A percentile compares a stretch with the other conserved stretches of the same genome.
Conservation (phyloP, 129 eudicot species). For the Saposhnikovia divaricata region DNA sequence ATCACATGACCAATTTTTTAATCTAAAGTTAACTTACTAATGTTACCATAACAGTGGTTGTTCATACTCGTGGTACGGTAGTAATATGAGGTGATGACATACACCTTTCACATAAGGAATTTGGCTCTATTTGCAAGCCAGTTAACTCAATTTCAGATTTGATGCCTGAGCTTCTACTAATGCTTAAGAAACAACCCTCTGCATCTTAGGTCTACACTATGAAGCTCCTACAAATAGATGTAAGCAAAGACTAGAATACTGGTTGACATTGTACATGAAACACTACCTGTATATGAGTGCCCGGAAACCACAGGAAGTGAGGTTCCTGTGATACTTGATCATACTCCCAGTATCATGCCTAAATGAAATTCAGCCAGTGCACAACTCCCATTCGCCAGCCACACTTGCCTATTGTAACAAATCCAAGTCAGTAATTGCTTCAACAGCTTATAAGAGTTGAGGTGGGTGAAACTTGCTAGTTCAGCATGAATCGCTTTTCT, state of each 20-base stretch:
- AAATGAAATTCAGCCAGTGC: constrained; percentile 55
- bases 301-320: constrained; percentile 70
- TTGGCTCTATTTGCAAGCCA: background rate
- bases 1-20: background rate
- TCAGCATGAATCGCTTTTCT: constrained; percentile 94
- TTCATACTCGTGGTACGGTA: too few species aligned
- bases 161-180: background rate
- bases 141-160: background rate
- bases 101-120: background rate
- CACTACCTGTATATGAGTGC: constrained; percentile 83
- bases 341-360: constrained; percentile 87
- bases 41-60: background rate
- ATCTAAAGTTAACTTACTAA: background rate
- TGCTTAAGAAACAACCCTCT: background rate
- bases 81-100: too few species aligned
- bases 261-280: background rate
- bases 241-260: background rate
- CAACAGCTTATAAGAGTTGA: background rate
- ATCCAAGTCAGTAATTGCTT: background rate
- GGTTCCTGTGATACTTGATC: constrained; percentile 83
- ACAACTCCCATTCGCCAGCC: constrained; percentile 64
- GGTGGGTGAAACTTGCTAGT: constrained; percentile 34
- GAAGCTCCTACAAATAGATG: background rate
- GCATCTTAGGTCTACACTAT: background rate
- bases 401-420: constrained; percentile 39